Evolutionary conservation across 768 basidiomycete species (phyloP).

Genomic region (Calocybe gangraenosa): DNA sequence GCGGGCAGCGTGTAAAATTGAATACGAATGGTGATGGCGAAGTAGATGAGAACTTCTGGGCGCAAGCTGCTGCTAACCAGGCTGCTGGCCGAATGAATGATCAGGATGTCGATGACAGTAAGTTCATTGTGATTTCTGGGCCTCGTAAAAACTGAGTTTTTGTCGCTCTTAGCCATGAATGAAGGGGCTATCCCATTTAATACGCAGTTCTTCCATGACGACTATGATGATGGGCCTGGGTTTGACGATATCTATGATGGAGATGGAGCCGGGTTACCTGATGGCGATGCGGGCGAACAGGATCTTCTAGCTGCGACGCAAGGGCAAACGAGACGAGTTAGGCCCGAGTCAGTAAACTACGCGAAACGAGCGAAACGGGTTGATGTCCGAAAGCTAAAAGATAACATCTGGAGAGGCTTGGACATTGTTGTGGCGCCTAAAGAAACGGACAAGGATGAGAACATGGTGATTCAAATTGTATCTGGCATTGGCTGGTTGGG

Average conservation of each 20-base stretch:
- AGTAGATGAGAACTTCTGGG: slow-evolving; percentile 97
- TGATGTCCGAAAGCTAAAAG: slow-evolving; percentile 94
- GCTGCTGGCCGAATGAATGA: slow-evolving; percentile 52
- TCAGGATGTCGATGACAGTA: slow-evolving; percentile 60
- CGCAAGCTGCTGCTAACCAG: slow-evolving; percentile 85
- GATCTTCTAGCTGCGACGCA: slow-evolving; percentile 85
- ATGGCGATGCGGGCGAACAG: slow-evolving; percentile 69
- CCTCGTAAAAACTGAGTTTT: neutral
- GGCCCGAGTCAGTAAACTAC: slow-evolving; percentile 89
- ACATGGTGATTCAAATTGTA: slow-evolving; percentile 45
- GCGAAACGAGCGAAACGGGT: slow-evolving; percentile 95
- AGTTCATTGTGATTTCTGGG: slow-evolving; percentile 16
- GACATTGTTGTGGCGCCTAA: slow-evolving; percentile 62
- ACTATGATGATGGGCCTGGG: slow-evolving; percentile 74
- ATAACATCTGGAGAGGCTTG: slow-evolving; percentile 94
- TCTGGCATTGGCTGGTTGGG: neutral
- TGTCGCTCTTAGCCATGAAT: slow-evolving; percentile 15
- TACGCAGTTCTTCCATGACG: slow-evolving; percentile 97
- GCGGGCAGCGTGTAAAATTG: slow-evolving; percentile 58
- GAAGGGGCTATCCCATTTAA: slow-evolving; percentile 77
- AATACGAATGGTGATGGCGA: slow-evolving; percentile 75
- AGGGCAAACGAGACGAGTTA: slow-evolving; percentile 67
- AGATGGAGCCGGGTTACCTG: slow-evolving; percentile 35
- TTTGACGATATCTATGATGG: slow-evolving; percentile 60
- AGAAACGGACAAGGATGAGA: slow-evolving; percentile 31